phyloP scores from a whole-genome alignment of 2,329 filamentous ascomycete genomes.

The Penicillium concentricum region DNA sequence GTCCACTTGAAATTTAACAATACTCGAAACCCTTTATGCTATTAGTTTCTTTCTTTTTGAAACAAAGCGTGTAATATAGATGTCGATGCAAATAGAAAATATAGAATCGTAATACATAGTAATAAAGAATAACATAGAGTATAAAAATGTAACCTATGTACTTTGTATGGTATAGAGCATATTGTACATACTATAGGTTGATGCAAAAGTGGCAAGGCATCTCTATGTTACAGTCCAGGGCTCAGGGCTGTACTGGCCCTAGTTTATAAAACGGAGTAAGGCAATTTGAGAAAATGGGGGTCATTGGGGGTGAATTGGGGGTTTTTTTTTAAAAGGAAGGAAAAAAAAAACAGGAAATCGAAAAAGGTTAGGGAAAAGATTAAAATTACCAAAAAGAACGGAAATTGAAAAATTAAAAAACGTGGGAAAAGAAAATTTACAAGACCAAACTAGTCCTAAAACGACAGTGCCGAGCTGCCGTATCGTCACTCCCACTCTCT shows the following conservation, averaged over 20 bases:
- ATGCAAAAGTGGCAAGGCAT: neutral
- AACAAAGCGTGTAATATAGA: neutral
- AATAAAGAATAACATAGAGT: neutral
- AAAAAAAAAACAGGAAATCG: slow-evolving; percentile 5
- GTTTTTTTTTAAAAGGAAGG: no score
- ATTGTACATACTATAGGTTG: no score
- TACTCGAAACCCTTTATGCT: neutral
- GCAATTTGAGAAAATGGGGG: neutral
- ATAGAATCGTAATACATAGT: neutral
- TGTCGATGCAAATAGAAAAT: neutral
- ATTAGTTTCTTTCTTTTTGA: neutral
- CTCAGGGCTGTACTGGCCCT: neutral
- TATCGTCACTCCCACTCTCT: slow-evolving; percentile 19
- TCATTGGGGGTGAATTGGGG: neutral
- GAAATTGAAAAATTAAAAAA: slow-evolving; percentile 8
- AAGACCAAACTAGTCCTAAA: slow-evolving; percentile 18
- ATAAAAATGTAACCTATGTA: neutral
- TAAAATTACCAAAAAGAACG: slow-evolving; percentile 1
- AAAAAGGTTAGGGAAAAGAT: slow-evolving; percentile 1
- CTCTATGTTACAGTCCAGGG: neutral
- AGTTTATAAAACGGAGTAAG: neutral
- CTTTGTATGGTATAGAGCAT: neutral
- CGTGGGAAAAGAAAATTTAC: neutral
- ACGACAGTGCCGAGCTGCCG: slow-evolving; percentile 21
- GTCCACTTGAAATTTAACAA: slow-evolving; percentile 3